Percentiles rank a stretch among this genome's conserved stretches.
Conservation (phyloP, 257 asterid species). For the Asclepias syriaca region DNA sequence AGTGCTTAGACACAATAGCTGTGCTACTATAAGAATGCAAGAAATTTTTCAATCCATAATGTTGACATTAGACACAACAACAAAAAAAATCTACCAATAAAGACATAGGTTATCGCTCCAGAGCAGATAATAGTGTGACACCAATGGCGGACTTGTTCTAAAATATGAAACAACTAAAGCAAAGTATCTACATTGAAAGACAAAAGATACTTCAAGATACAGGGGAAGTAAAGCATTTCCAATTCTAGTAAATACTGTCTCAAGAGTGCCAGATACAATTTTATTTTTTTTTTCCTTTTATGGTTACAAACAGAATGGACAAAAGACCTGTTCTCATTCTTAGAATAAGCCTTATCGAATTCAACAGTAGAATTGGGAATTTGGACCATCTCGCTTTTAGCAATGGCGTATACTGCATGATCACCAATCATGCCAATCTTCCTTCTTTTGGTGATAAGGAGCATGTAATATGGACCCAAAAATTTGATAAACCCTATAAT, state of each 20-base stretch:
- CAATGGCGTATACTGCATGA: constrained; percentile 76
- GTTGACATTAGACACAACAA: constrained; percentile 25
- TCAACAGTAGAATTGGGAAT: constrained; percentile 56
- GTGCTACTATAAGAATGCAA: background rate
- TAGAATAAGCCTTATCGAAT: constrained; percentile 74
- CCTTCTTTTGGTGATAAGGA: constrained; percentile 76
- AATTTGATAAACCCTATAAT: constrained; percentile 72
- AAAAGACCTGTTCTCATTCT: constrained; percentile 95
- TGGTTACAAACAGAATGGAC: constrained; percentile 61
- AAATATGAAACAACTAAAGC: constrained; percentile 13
- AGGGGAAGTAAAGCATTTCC: constrained; percentile 30
- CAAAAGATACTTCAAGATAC: constrained; percentile 30
- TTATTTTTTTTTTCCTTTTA: constrained; percentile 33
- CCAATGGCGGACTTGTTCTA: constrained; percentile 21
- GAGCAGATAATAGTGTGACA: constrained; percentile 21
- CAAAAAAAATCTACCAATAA: constrained; percentile 12
- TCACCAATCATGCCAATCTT: constrained; percentile 86
- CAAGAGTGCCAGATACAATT: constrained; percentile 34
- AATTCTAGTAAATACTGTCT: constrained; percentile 35
- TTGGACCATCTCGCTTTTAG: constrained; percentile 76
- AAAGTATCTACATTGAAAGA: constrained; percentile 21
- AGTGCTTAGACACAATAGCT: constrained; percentile 1
- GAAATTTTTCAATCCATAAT: constrained; percentile 7
- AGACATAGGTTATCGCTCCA: constrained; percentile 28
- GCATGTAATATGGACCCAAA: constrained; percentile 93